A percentile compares a stretch with the other conserved stretches of the same genome.
Conservation (phyloP, 352 stramenopile species). For the Chrysophaeum taylorii region DNA sequence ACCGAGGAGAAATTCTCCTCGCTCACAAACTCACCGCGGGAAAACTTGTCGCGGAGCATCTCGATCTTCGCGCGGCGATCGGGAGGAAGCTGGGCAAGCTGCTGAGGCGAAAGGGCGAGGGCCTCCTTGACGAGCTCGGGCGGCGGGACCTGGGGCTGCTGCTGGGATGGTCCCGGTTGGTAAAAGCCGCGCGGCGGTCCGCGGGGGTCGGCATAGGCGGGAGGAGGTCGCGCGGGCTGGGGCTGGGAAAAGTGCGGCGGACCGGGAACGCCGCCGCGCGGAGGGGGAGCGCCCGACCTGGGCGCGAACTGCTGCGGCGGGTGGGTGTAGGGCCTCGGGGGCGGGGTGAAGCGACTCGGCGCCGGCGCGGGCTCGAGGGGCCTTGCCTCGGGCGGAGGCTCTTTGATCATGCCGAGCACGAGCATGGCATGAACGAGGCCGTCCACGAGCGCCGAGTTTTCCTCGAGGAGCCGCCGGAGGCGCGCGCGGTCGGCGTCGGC, state of each 20-base stretch:
- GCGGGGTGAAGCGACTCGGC: neutral
- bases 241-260: neutral
- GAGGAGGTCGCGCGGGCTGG: too few species aligned
- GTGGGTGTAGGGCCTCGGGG: neutral
- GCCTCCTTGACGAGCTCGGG: neutral
- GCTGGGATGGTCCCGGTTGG: too few species aligned
- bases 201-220: too few species aligned
- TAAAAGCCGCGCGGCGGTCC: too few species aligned
- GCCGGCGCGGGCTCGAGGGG: neutral
- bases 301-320: neutral
- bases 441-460: neutral
- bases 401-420: neutral
- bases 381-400: neutral
- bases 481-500: neutral
- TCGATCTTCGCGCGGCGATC: conserved; percentile 13
- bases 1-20: too few species aligned
- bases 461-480: neutral
- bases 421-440: neutral
- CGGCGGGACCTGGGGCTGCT: neutral
- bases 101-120: neutral
- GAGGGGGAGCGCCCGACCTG: neutral
- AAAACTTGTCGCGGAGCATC: neutral
- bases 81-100: conserved; percentile 6
- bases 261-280: neutral
- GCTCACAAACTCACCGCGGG: too few species aligned